These are phyloP conservation scores for Sordariomycetes sp. DNA, from an alignment of 2,329 filamentous ascomycete species.

Conservation along the genomic window DNA sequence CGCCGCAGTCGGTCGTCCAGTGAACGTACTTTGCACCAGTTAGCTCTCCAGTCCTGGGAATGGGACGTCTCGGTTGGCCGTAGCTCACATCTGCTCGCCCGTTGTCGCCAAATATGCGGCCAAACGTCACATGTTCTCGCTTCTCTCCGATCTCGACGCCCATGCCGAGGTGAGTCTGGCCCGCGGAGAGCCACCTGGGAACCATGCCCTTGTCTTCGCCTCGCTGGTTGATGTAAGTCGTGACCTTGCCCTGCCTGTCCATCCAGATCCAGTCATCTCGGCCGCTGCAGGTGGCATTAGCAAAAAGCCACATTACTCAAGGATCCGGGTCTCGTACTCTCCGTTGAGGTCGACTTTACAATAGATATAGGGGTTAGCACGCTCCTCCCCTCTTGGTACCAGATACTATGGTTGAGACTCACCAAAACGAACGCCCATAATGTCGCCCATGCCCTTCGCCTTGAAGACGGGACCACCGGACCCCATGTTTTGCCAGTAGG, in stretches of 20 bases:
- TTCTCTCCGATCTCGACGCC: not conserved
- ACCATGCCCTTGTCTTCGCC: conserved; percentile 6
- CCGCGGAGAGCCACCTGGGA: conserved; percentile 6
- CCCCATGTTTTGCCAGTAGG: conserved; percentile 19
- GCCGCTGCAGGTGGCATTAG: not conserved
- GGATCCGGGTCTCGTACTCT: not conserved
- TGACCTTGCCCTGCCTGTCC: conserved; percentile 12
- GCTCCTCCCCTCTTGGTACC: no score
- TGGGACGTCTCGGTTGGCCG: not conserved
- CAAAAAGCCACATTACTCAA: no score
- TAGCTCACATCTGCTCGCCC: not conserved
- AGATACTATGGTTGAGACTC: no score
- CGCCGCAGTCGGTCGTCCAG: not conserved
- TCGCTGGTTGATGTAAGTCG: conserved; percentile 14
- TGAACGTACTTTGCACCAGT: not conserved
- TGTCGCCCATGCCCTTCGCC: conserved; percentile 14
- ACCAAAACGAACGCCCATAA: conserved; percentile 22
- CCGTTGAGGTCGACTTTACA: conserved; percentile 10
- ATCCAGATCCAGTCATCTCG: conserved; percentile 12
- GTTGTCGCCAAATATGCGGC: conserved; percentile 9
- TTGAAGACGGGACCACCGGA: not conserved
- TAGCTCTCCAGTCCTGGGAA: not conserved
- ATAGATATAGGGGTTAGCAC: no score
- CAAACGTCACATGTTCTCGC: conserved; percentile 8
- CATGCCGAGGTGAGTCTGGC: conserved; percentile 7